Percentiles rank a stretch among this genome's conserved stretches.
phyloP scores from a whole-genome alignment of 2,329 filamentous ascomycete genomes.

The Blumeria hordei region DNA sequence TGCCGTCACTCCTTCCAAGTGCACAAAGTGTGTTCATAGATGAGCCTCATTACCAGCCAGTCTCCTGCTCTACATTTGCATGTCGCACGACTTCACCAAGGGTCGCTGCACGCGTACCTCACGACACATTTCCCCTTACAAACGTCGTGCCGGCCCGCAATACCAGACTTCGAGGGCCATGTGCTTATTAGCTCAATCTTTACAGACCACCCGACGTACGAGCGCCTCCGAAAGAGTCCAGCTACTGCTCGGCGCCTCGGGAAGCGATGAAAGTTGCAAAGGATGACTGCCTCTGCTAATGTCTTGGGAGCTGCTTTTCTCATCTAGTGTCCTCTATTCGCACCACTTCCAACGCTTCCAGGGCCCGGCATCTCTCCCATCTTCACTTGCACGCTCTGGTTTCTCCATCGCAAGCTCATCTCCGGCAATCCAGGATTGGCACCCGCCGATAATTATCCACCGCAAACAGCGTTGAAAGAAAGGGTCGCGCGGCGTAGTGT shows the following conservation, averaged over 20 bases:
- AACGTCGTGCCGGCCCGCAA: neutral
- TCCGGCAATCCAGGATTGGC: neutral
- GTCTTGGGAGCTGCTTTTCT: neutral
- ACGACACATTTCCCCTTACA: neutral
- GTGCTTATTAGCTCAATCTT: neutral
- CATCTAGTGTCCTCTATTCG: neutral
- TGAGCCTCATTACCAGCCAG: no score
- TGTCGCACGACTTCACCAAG: no score
- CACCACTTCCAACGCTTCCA: neutral
- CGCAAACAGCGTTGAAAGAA: neutral
- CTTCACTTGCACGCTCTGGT: neutral
- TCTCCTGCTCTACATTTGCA: no score
- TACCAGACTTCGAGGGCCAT: neutral
- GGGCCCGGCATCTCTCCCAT: neutral
- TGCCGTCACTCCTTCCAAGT: no score
- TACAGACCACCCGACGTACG: neutral
- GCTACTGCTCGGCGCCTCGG: neutral
- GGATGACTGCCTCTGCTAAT: neutral
- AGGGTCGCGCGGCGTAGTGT: neutral
- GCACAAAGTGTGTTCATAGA: no score
- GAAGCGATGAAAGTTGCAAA: neutral
- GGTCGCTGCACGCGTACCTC: neutral
- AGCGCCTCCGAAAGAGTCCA: neutral
- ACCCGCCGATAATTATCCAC: constrained; percentile 1
- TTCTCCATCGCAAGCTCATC: neutral